These are phyloP conservation scores for Aspergillus ruber DNA, from an alignment of 2,329 filamentous ascomycete species.

Conservation along the genomic window DNA sequence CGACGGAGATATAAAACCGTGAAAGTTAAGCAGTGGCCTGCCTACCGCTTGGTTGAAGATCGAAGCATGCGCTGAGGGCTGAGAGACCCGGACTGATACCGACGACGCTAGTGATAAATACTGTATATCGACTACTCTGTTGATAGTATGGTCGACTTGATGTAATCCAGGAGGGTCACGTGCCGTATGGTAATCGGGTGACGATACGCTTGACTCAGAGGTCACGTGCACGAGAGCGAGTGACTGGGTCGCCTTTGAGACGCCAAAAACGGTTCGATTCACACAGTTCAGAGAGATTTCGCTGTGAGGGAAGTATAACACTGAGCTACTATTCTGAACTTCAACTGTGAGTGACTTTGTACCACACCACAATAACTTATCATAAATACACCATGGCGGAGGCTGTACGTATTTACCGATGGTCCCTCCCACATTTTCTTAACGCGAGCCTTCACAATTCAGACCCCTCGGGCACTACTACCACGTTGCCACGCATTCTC, in stretches of 20 bases:
- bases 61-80: constrained; percentile 15
- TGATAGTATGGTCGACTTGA: not conserved
- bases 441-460: constrained; percentile 20
- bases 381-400: constrained; percentile 33
- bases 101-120: not conserved
- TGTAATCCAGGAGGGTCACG: constrained; percentile 10
- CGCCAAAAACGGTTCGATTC: not conserved
- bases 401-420: constrained; percentile 38
- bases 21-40: constrained; percentile 30
- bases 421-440: constrained; percentile 35
- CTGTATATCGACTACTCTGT: no score
- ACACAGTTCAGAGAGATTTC: not conserved
- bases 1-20: not conserved
- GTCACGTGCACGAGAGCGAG: constrained; percentile 7
- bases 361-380: not conserved
- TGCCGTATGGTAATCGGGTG: constrained; percentile 5
- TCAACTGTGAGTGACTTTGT: not conserved
- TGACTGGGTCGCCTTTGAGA: not conserved
- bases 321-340: no score
- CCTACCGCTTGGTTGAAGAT: constrained; percentile 23
- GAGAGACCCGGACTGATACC: not conserved
- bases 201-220: constrained; percentile 12
- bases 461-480: constrained; percentile 21
- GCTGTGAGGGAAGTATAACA: not conserved
- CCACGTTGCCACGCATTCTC: constrained; percentile 12